A percentile compares a stretch with the other conserved stretches of the same genome.
phyloP scores from a whole-genome alignment of 257 asterid genomes.

The Salvia splendens region DNA sequence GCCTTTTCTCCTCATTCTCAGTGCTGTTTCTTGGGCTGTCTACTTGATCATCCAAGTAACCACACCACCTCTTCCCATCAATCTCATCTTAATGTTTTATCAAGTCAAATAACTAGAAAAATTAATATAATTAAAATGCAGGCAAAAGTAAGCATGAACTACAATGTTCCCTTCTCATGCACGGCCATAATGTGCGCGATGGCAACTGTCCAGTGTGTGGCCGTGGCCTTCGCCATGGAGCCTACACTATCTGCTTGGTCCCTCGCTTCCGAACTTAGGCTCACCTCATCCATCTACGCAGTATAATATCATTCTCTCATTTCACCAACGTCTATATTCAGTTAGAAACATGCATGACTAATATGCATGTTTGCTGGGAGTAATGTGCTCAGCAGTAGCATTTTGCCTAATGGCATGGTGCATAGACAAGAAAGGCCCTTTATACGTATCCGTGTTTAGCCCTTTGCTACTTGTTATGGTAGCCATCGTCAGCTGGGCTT shows the following conservation, averaged over 20 bases:
- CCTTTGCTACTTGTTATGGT: constrained; percentile 82
- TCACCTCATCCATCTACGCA: constrained; percentile 64
- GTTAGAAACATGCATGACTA: neutral
- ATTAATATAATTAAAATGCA: neutral
- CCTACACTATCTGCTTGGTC: constrained; percentile 69
- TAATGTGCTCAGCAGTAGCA: constrained; percentile 76
- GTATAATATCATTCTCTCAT: constrained; percentile 28
- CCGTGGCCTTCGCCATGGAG: constrained; percentile 56
- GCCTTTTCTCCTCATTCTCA: constrained; percentile 67
- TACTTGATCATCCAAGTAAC: constrained; percentile 83
- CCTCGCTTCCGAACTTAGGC: constrained; percentile 57
- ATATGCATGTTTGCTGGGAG: constrained; percentile 46
- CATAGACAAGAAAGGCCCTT: constrained; percentile 73
- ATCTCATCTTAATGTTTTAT: too few relatives aligned
- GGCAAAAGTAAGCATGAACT: constrained; percentile 63
- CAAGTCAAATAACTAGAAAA: too few relatives aligned
- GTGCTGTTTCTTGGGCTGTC: constrained; percentile 78
- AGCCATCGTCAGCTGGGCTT: constrained; percentile 83
- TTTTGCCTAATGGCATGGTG: constrained; percentile 79
- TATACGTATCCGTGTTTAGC: constrained; percentile 81
- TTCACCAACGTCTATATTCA: too few relatives aligned
- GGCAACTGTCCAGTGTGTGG: constrained; percentile 72
- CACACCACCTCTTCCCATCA: too few relatives aligned
- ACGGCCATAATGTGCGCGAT: constrained; percentile 76
- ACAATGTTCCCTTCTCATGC: constrained; percentile 76